Evolutionary conservation across 2,329 filamentous ascomycete species (phyloP), one percentile per base, ranked within the genome.

Genomic region (Aspergillus sp.): DNA sequence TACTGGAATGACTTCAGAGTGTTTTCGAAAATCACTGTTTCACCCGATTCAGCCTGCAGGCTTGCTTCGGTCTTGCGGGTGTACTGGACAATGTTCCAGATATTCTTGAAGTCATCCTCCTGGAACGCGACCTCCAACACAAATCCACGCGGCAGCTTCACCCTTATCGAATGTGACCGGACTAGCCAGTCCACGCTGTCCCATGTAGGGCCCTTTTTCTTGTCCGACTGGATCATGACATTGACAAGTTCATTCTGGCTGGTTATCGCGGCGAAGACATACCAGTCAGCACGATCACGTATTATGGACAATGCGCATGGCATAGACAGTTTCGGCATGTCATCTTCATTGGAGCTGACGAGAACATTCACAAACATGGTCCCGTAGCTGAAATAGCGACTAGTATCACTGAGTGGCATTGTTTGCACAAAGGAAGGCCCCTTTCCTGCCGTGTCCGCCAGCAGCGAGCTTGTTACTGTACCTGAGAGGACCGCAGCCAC

Each of bases 51-150:
- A 6, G 88, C 86, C 38, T 86, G 86, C 44, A 96, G 81, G 54
- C 86, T 90, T 25, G 83, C 82, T 70, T 92, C 89, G 2, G 94
- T 86, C 68, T 90, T 91, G 65, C 84, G 85, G 25, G 90, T 91
- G 72, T 96, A 94, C 61, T 96, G 91, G 65, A 92, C 91, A 75
- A 96, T 91, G 67, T 87, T 90, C 86, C 89, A 93, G 10, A 96
- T 77, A 63, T 85, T 87, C 62, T 88, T 86, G 78, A 90, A 96
- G 71, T 96, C 91, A n/a, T 84, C 80, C 68, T 92, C 90, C 13
- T 82, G 83, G 71, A 92, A 88, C 64, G 89, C 86, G 17, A 95
- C 78, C 19, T 84, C 85, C 44, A 96, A 77, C 60, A 88, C 79
- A 70, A 95, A 94, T 0, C 90, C 90, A 65, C 91, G 86, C 0